Percentiles rank a stretch among this genome's conserved stretches.
Conservation (phyloP, 1,139 yeast genomes). For the Wickerhamomyces sp. region DNA sequence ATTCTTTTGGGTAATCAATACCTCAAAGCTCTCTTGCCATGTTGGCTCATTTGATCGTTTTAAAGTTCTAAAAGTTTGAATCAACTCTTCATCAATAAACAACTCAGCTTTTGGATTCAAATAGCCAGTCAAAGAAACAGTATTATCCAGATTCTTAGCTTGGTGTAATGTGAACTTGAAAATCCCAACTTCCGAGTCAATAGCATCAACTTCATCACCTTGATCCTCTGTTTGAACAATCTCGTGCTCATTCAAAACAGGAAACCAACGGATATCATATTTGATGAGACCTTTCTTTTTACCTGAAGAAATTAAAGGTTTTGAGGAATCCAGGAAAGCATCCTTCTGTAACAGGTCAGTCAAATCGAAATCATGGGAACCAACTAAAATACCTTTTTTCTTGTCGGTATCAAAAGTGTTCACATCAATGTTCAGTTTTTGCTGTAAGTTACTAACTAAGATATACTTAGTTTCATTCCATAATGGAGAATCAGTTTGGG, state of each 20-base stretch:
- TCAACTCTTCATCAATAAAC: slow-evolving; percentile 49
- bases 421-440: slow-evolving; percentile 51
- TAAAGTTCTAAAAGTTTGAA: slow-evolving; percentile 53
- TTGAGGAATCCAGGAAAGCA: slow-evolving; percentile 18
- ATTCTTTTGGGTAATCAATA: slow-evolving; percentile 56
- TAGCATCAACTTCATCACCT: slow-evolving; percentile 24
- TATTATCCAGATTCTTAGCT: slow-evolving; percentile 65
- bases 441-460: slow-evolving; percentile 54
- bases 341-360: slow-evolving; percentile 51
- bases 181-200: slow-evolving; percentile 67
- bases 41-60: slow-evolving; percentile 67
- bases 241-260: slow-evolving; percentile 38
- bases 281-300: slow-evolving; percentile 55
- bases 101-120: slow-evolving; percentile 71
- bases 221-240: slow-evolving; percentile 19
- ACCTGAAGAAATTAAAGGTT: slow-evolving; percentile 39
- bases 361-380: slow-evolving; percentile 52
- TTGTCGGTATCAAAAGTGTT: slow-evolving; percentile 48
- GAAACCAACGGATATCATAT: slow-evolving; percentile 63
- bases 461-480: slow-evolving; percentile 64
- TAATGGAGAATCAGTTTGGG: slow-evolving; percentile 49
- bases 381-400: slow-evolving; percentile 52
- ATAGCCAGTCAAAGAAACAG: slow-evolving; percentile 61
- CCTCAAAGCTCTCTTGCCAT: slow-evolving; percentile 62
- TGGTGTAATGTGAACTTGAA: slow-evolving; percentile 67